Evolutionary conservation across 2,329 filamentous ascomycete species (phyloP), one percentile per base, ranked within the genome.

Genomic region (Botrytis hyacinthi): DNA sequence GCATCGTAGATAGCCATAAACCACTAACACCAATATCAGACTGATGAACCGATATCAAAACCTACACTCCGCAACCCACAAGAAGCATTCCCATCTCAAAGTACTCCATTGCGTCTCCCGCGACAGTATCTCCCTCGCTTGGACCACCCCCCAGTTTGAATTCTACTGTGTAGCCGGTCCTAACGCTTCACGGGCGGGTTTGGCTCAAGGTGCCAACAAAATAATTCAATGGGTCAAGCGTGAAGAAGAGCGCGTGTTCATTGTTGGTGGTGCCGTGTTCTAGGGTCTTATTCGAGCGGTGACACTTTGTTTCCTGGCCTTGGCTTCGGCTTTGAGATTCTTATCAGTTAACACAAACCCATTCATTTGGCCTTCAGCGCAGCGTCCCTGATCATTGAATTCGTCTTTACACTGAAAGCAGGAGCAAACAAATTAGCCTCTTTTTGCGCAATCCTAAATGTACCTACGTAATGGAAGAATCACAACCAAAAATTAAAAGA

Each of bases 191-290:
- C 84, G 89, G 59, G 84, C 85, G 35, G 89, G 90, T 18, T 86
- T 99, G 79, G 93, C 93, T 16, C 92, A 95, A 81, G 93, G 92
- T 18, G 95, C 95, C 48, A 97, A 96, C 81, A 91, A 92, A 83
- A 90, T 99, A 68, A 91, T 97, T 9, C 93, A 96, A 80, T 99
- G 95, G 95, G 92, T 95, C 2, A 91, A 93, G 80, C 87, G 91
- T 77, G 96, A 99, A 83, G 95, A 98, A 82, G 95, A 98, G 83
- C 87, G 96, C 73, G 85, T 98, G 9, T 99, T 99, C 80, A 97
- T 99, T 74, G 96, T 99, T 80, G 96, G 96, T 1, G 97, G 96
- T n/a, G 96, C 95, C 61, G 95, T 98, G 78, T 92, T 92, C 63
- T 81, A 77, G 68, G 20, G 6, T 29, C 59, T 60, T 48, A 63